These are phyloP conservation scores for Suillus ampliporus DNA, from an alignment of 768 basidiomycete genomes.

Conservation along the genomic window DNA sequence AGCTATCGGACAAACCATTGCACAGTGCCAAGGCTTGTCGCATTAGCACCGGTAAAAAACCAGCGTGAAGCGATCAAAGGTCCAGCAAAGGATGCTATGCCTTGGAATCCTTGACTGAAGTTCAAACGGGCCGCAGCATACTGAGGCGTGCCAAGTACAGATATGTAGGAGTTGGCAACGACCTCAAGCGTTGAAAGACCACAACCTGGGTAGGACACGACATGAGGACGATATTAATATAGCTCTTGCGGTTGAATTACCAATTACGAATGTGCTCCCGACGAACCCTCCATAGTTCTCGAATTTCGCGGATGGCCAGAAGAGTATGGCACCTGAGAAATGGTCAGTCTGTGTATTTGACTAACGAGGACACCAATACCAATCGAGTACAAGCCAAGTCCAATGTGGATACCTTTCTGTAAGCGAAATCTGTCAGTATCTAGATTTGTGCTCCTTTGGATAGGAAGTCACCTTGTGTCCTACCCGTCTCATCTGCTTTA, in stretches of 20 bases:
- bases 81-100: conserved; percentile 73
- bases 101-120: conserved; percentile 82
- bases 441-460: not conserved
- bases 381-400: conserved; percentile 61
- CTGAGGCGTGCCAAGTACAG: conserved; percentile 68
- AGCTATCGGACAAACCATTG: conserved; percentile 52
- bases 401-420: conserved; percentile 66
- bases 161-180: conserved; percentile 81
- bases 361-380: conserved; percentile 34
- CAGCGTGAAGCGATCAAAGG: conserved; percentile 77
- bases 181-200: conserved; percentile 73
- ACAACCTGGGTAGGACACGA: conserved; percentile 42
- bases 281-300: conserved; percentile 75
- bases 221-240: not conserved
- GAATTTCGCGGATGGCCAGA: conserved; percentile 79
- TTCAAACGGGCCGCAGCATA: conserved; percentile 78
- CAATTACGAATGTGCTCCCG: conserved; percentile 73
- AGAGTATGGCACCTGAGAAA: conserved; percentile 67
- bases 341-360: conserved; percentile 9
- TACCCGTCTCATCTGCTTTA: conserved; percentile 56
- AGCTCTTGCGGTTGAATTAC: conserved; percentile 34
- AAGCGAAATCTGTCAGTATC: conserved; percentile 8
- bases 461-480: conserved; percentile 65
- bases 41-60: conserved; percentile 74
- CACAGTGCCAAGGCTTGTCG: conserved; percentile 64